phyloP scores from a whole-genome alignment of 345 rosid genomes.

The Citrus australasica region DNA sequence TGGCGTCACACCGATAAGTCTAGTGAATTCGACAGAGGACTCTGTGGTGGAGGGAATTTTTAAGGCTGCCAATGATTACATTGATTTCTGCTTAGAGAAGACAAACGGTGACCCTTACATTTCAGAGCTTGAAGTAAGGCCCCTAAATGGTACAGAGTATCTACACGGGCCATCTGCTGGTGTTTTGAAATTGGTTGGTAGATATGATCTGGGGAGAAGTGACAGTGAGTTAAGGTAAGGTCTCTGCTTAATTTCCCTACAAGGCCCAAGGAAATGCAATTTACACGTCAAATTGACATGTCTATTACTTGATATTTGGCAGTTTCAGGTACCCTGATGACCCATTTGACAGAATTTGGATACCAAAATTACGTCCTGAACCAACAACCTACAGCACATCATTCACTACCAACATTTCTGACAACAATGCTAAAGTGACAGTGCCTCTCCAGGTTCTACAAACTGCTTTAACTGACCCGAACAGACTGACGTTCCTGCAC shows the following conservation, averaged over 20 bases:
- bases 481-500: slow-evolving; percentile 35
- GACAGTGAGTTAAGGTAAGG: slow-evolving; percentile 40
- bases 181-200: slow-evolving; percentile 42
- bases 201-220: slow-evolving; percentile 37
- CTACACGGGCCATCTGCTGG: slow-evolving; percentile 19
- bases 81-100: slow-evolving; percentile 47
- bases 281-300: slow-evolving; percentile 1
- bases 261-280: background rate
- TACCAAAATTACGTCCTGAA: slow-evolving; percentile 20
- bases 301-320: slow-evolving; percentile 5
- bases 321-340: slow-evolving; percentile 53
- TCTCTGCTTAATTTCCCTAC: background rate
- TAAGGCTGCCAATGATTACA: slow-evolving; percentile 25
- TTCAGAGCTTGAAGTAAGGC: slow-evolving; percentile 54
- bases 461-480: slow-evolving; percentile 33
- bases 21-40: slow-evolving; percentile 27
- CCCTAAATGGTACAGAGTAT: slow-evolving; percentile 33
- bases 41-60: slow-evolving; percentile 44
- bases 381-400: background rate
- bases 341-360: slow-evolving; percentile 58
- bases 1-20: slow-evolving; percentile 35
- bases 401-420: background rate
- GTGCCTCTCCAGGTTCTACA: slow-evolving; percentile 50
- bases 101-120: slow-evolving; percentile 40
- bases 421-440: slow-evolving; percentile 5